A percentile compares a stretch with the other conserved stretches of the same genome.
Evolutionary conservation across 2,329 filamentous ascomycete species (phyloP).

Genomic region (Exophiala phaeomuriformis): DNA sequence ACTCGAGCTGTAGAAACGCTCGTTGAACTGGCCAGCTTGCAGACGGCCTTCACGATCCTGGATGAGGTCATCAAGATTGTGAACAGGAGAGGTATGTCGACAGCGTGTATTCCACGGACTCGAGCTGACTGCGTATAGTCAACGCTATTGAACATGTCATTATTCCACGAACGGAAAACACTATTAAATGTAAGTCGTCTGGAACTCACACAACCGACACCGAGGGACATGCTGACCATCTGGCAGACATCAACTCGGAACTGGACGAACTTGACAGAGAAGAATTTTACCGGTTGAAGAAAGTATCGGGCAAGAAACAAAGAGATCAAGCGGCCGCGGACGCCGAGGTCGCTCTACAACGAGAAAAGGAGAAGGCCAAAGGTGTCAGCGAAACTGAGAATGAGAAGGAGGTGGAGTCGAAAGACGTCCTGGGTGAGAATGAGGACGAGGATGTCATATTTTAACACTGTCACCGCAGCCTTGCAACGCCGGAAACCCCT

Average conservation of each 20-base stretch:
- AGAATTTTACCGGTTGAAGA: slow-evolving; percentile 96
- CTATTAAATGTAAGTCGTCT: slow-evolving; percentile 73
- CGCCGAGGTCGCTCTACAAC: slow-evolving; percentile 54
- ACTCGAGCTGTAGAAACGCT: slow-evolving; percentile 90
- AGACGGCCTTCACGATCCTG: slow-evolving; percentile 93
- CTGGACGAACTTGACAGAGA: slow-evolving; percentile 95
- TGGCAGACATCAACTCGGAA: slow-evolving; percentile 86
- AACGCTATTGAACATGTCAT: slow-evolving; percentile 83
- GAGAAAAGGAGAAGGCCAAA: slow-evolving; percentile 35
- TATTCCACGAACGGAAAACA: slow-evolving; percentile 95
- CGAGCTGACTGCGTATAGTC: slow-evolving; percentile 47
- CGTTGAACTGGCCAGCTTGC: slow-evolving; percentile 34
- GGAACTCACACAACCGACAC: not conserved
- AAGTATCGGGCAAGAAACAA: slow-evolving; percentile 81
- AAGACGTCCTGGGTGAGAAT: slow-evolving; percentile 64
- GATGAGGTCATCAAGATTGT: slow-evolving; percentile 99
- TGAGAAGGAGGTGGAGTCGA: slow-evolving; percentile 36
- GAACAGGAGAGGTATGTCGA: slow-evolving; percentile 72
- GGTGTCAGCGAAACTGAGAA: slow-evolving; percentile 25
- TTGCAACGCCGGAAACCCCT: slow-evolving; percentile 8
- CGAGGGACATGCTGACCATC: slow-evolving; percentile 10
- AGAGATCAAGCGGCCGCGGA: slow-evolving; percentile 65
- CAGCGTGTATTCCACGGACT: not conserved
- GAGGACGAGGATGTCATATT: slow-evolving; percentile 86
- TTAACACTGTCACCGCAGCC: slow-evolving; percentile 34